Conservation (phyloP, 305 asterid genomes). For the Fraxinus latifolia region DNA sequence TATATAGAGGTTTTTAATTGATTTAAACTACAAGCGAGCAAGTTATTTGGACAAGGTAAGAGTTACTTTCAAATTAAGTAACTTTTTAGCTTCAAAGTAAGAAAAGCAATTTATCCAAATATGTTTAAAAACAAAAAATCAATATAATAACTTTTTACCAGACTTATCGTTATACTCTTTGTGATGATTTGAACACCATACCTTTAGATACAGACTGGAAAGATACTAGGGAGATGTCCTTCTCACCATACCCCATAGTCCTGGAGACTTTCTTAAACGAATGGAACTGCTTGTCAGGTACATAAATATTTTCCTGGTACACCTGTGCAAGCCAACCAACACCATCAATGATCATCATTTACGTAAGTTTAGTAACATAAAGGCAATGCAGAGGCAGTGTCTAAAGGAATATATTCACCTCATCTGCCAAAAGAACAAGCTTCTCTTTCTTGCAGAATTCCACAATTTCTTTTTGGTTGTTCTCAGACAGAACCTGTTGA, state of each 20-base stretch:
- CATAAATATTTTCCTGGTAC: constrained; percentile 84
- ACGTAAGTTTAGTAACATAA: not conserved
- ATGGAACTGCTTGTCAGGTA: constrained; percentile 79
- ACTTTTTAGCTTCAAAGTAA: not conserved
- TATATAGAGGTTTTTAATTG: not conserved
- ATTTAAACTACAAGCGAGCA: not conserved
- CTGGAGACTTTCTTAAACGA: constrained; percentile 78
- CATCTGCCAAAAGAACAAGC: constrained; percentile 84
- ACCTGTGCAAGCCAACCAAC: constrained; percentile 48
- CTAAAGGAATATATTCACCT: constrained; percentile 42
- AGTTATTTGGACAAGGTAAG: not conserved
- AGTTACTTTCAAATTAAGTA: not conserved
- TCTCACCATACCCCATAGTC: constrained; percentile 78
- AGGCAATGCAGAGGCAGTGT: not conserved
- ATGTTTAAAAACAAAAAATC: not conserved
- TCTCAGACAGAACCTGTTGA: constrained; percentile 69
- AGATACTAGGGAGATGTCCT: constrained; percentile 72
- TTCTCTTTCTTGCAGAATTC: constrained; percentile 91
- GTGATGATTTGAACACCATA: constrained; percentile 12
- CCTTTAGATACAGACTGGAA: constrained; percentile 95
- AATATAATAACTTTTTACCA: not conserved
- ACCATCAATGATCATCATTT: not conserved
- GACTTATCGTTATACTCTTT: not conserved
- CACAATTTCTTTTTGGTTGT: constrained; percentile 70
- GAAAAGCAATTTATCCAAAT: not conserved